A percentile compares a stretch with the other conserved stretches of the same genome.
Conservation (phyloP, 768 basidiomycete species). For the Lactarius quietus region DNA sequence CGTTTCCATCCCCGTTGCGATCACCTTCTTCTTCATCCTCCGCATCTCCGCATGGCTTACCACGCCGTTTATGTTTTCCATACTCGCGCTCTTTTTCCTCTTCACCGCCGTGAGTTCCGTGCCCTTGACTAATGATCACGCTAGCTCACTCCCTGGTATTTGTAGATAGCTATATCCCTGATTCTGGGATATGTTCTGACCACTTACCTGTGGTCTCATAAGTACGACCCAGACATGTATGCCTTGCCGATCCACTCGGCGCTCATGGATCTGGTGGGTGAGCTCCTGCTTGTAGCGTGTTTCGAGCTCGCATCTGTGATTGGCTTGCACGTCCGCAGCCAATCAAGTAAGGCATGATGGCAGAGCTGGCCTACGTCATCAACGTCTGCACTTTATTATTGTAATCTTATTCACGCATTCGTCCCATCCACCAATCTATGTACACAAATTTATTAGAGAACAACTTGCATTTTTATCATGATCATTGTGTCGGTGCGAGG, state of each 20-base stretch:
- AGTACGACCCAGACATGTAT: constrained; percentile 87
- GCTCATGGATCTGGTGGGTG: constrained; percentile 80
- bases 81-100: constrained; percentile 66
- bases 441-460: background rate
- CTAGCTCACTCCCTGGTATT: background rate
- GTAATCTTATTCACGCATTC: background rate
- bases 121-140: background rate
- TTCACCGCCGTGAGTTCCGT: constrained; percentile 62
- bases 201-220: constrained; percentile 69
- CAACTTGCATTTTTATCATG: background rate
- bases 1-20: constrained; percentile 77
- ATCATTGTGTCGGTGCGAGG: background rate
- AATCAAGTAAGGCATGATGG: background rate
- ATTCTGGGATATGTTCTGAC: constrained; percentile 63
- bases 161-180: constrained; percentile 69
- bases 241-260: constrained; percentile 92
- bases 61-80: constrained; percentile 64
- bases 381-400: background rate
- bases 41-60: constrained; percentile 73
- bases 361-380: background rate
- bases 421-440: background rate
- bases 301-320: constrained; percentile 59
- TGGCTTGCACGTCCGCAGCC: constrained; percentile 34
- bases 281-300: constrained; percentile 72
- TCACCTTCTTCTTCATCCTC: constrained; percentile 68